Percentiles rank a stretch among this genome's conserved stretches.
These are phyloP conservation scores for Pseudocercospora fuligena DNA, from an alignment of 2,329 filamentous ascomycete genomes.

Conservation along the genomic window DNA sequence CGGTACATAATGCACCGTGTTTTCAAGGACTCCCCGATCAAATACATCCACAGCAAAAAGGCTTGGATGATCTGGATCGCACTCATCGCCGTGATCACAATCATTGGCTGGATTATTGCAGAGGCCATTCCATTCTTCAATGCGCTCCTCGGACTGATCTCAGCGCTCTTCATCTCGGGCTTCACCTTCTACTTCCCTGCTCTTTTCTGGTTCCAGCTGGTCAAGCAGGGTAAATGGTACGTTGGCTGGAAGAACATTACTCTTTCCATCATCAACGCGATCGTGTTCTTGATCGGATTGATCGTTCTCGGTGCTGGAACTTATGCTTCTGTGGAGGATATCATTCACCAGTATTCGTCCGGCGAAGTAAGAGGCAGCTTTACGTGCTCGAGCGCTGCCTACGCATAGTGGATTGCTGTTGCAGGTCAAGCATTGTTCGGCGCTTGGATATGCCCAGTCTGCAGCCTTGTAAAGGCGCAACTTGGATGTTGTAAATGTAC, in stretches of 20 bases:
- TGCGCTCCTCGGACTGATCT: constrained; percentile 68
- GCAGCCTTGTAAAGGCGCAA: neutral
- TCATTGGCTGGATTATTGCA: constrained; percentile 71
- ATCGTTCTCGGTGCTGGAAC: constrained; percentile 46
- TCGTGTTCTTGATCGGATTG: constrained; percentile 46
- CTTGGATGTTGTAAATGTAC: neutral
- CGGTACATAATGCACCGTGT: constrained; percentile 67
- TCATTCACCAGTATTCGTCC: constrained; percentile 46
- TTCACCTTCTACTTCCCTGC: constrained; percentile 55
- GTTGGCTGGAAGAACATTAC: constrained; percentile 50
- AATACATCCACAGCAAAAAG: constrained; percentile 47
- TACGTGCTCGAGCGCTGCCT: constrained; percentile 43
- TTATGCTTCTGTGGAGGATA: constrained; percentile 52
- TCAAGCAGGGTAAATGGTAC: constrained; percentile 56
- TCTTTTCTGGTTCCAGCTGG: constrained; percentile 50
- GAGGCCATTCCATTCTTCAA: constrained; percentile 75
- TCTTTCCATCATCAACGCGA: constrained; percentile 51
- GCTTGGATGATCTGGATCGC: constrained; percentile 64
- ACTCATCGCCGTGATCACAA: constrained; percentile 63
- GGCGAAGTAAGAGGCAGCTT: constrained; percentile 48
- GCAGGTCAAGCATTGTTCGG: neutral
- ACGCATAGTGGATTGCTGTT: neutral
- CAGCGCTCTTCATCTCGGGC: constrained; percentile 69
- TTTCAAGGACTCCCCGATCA: constrained; percentile 61
- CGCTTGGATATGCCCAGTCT: neutral